Evolutionary conservation across 768 basidiomycete genomes (phyloP).

Genomic region (Chalciporus sphaerocephalus): DNA sequence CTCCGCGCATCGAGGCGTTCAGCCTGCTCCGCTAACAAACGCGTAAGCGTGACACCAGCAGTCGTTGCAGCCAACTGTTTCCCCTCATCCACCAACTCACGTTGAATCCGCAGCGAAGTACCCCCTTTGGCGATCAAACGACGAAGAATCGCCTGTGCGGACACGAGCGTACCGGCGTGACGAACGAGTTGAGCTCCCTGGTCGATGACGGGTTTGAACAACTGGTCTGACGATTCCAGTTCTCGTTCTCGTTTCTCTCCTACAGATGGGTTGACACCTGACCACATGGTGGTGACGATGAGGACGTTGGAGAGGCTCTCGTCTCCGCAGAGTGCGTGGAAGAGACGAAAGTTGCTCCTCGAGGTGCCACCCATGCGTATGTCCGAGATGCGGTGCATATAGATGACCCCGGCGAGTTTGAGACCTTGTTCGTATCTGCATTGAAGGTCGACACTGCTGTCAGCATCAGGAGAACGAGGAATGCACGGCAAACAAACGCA

Average conservation of each 20-base stretch:
- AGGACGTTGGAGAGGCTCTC: slow-evolving; percentile 40
- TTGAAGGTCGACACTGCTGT: too few species aligned
- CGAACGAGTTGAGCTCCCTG: slow-evolving; percentile 42
- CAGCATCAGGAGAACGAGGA: too few species aligned
- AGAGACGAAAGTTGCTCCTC: slow-evolving; percentile 40
- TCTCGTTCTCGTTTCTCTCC: slow-evolving; percentile 39
- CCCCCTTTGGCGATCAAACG: slow-evolving; percentile 37
- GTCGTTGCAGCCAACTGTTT: slow-evolving; percentile 42
- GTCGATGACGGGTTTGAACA: slow-evolving; percentile 43
- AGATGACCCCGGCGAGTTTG: slow-evolving; percentile 42
- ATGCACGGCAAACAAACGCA: too few species aligned
- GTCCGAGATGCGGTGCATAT: slow-evolving; percentile 45
- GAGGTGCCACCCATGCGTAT: slow-evolving; percentile 42
- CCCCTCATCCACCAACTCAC: slow-evolving; percentile 43
- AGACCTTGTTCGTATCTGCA: slow-evolving; percentile 15
- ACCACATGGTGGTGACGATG: slow-evolving; percentile 48
- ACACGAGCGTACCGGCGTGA: slow-evolving; percentile 35
- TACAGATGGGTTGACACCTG: slow-evolving; percentile 26
- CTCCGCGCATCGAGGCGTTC: slow-evolving; percentile 41
- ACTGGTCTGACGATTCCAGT: slow-evolving; percentile 34
- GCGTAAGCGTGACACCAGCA: slow-evolving; percentile 45
- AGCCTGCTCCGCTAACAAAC: slow-evolving; percentile 41
- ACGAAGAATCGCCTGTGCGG: slow-evolving; percentile 39
- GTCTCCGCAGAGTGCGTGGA: slow-evolving; percentile 45
- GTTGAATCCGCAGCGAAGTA: slow-evolving; percentile 42